Evolutionary conservation across 2,329 filamentous ascomycete genomes (phyloP).

Genomic region (Didymella arachidicola): DNA sequence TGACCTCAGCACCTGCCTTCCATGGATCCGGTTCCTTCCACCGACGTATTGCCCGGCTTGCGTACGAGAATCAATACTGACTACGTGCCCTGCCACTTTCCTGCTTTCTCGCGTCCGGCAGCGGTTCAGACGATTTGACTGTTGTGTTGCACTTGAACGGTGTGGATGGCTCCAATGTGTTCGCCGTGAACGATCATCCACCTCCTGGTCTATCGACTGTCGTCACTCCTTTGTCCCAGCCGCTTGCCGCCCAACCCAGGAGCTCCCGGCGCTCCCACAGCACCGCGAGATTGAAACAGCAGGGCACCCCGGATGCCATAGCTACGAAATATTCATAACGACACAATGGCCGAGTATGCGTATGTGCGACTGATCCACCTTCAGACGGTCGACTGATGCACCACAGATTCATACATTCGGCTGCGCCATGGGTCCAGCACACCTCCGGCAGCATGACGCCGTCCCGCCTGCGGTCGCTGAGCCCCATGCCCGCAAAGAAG

Average conservation of each 20-base stretch:
- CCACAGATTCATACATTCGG: conserved; percentile 44
- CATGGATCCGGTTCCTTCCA: conserved; percentile 19
- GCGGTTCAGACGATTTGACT: conserved; percentile 7
- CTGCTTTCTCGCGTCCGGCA: conserved; percentile 7
- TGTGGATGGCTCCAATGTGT: conserved; percentile 17
- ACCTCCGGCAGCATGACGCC: conserved; percentile 46
- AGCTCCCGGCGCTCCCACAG: conserved; percentile 16
- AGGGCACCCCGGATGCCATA: conserved; percentile 23
- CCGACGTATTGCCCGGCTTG: conserved; percentile 12
- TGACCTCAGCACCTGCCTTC: conserved; percentile 12
- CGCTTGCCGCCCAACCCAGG: conserved; percentile 20
- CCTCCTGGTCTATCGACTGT: conserved; percentile 28
- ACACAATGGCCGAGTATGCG: conserved; percentile 38
- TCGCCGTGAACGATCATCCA: conserved; percentile 18
- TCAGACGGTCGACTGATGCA: conserved; percentile 5
- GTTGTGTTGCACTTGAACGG: conserved; percentile 14
- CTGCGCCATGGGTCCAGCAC: conserved; percentile 47
- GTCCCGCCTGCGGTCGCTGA: conserved; percentile 48
- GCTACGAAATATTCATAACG: conserved; percentile 13
- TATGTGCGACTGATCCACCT: conserved; percentile 19
- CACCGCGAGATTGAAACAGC: conserved; percentile 1
- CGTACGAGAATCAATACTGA: conserved; percentile 19
- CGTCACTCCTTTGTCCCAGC: conserved; percentile 48
- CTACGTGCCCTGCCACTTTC: conserved; percentile 12
- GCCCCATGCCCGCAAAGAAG: conserved; percentile 45